These are phyloP conservation scores for Meyerozyma guilliermondii DNA, from an alignment of 1,139 yeast genomes.

Conservation along the genomic window DNA sequence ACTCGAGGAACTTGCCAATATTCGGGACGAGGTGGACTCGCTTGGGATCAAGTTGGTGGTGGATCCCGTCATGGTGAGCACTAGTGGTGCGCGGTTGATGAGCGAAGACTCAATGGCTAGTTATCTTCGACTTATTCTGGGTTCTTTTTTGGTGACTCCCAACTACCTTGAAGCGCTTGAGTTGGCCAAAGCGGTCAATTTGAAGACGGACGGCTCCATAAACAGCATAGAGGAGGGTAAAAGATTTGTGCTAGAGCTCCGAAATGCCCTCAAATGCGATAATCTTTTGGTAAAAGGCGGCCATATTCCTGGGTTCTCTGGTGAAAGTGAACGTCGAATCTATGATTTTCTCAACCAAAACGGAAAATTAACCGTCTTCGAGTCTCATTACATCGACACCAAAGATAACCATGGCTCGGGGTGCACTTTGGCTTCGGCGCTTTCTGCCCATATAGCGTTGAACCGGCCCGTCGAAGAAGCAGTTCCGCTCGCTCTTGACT, in stretches of 20 bases:
- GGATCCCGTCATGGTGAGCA: constrained; percentile 83
- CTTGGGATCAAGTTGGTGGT: constrained; percentile 45
- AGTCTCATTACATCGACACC: constrained; percentile 46
- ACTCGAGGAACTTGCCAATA: constrained; percentile 40
- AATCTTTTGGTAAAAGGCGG: constrained; percentile 81
- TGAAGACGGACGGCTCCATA: constrained; percentile 11
- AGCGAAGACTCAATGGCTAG: constrained; percentile 41
- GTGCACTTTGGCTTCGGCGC: constrained; percentile 79
- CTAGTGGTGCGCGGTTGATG: constrained; percentile 63
- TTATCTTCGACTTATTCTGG: constrained; percentile 44
- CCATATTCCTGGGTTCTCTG: constrained; percentile 35
- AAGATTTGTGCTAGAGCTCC: constrained; percentile 40
- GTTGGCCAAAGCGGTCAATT: constrained; percentile 21
- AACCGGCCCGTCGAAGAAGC: constrained; percentile 43
- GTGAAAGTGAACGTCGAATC: constrained; percentile 22
- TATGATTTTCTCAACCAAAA: constrained; percentile 52
- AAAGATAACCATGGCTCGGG: constrained; percentile 85
- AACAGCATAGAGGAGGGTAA: constrained; percentile 29
- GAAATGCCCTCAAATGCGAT: constrained; percentile 35
- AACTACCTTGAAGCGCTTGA: constrained; percentile 62
- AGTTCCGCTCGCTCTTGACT: constrained; percentile 54
- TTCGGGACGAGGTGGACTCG: constrained; percentile 22
- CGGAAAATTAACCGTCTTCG: constrained; percentile 37
- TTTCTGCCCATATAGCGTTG: constrained; percentile 69
- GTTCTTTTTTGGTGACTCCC: constrained; percentile 70